Conservation (phyloP, 164 flowering plant species). For the Akebia trifoliata region DNA sequence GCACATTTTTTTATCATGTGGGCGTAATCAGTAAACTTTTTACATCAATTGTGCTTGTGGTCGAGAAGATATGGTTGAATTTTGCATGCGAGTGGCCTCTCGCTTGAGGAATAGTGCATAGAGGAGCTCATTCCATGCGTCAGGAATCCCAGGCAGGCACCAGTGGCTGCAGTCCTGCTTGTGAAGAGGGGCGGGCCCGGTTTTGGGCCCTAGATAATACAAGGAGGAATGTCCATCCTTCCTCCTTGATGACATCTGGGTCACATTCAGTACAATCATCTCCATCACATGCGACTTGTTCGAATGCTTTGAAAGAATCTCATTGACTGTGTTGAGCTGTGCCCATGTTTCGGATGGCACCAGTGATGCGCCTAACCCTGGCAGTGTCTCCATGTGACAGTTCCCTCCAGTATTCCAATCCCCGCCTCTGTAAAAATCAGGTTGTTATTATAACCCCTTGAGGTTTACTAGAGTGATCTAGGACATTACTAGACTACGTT, state of each 20-base stretch:
- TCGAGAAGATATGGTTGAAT: constrained; percentile 14
- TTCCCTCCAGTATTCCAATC: constrained; percentile 75
- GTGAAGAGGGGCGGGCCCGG: constrained; percentile 40
- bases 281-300: constrained; percentile 19
- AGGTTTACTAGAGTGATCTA: not conserved
- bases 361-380: constrained; percentile 36
- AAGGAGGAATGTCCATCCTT: constrained; percentile 70
- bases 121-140: constrained; percentile 80
- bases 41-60: constrained; percentile 7
- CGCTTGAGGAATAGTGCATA: constrained; percentile 55
- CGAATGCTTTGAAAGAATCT: constrained; percentile 29
- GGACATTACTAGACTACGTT: not conserved
- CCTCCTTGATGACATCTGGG: constrained; percentile 47
- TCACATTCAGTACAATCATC: constrained; percentile 48
- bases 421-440: constrained; percentile 49
- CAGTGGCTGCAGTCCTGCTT: constrained; percentile 87
- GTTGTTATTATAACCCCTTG: not conserved
- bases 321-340: constrained; percentile 26
- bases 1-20: not conserved
- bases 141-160: constrained; percentile 86
- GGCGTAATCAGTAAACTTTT: not conserved
- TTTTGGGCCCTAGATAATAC: constrained; percentile 39
- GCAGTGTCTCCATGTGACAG: constrained; percentile 62
- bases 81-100: constrained; percentile 14
- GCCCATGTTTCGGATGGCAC: constrained; percentile 18